These are phyloP conservation scores for Fusarium decemcellulare DNA, from an alignment of 2,329 filamentous ascomycete species.

Conservation along the genomic window DNA sequence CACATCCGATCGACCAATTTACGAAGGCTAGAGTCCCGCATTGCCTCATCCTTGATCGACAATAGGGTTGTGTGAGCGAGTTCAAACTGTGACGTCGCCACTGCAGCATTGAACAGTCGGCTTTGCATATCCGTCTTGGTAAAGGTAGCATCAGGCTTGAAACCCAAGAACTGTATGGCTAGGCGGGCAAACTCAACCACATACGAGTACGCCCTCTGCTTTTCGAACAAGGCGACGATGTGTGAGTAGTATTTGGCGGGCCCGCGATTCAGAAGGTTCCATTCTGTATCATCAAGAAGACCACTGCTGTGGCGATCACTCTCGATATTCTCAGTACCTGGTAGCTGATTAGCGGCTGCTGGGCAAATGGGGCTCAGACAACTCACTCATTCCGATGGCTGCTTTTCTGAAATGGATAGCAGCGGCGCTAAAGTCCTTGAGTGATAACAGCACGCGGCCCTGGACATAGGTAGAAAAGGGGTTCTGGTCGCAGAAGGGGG, in stretches of 20 bases:
- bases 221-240: slow-evolving; percentile 86
- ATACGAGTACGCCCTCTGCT: slow-evolving; percentile 80
- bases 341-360: slow-evolving; percentile 44
- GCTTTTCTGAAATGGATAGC: slow-evolving; percentile 85
- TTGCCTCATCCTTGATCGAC: slow-evolving; percentile 77
- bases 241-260: slow-evolving; percentile 90
- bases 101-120: slow-evolving; percentile 85
- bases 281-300: slow-evolving; percentile 83
- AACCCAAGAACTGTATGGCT: slow-evolving; percentile 74
- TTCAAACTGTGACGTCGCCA: slow-evolving; percentile 85
- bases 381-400: slow-evolving; percentile 85
- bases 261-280: slow-evolving; percentile 78
- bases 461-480: slow-evolving; percentile 85
- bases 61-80: slow-evolving; percentile 85
- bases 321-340: slow-evolving; percentile 63
- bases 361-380: neutral
- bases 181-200: slow-evolving; percentile 87
- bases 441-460: slow-evolving; percentile 81
- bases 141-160: slow-evolving; percentile 51
- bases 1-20: slow-evolving; percentile 80
- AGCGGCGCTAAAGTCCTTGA: slow-evolving; percentile 81
- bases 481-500: slow-evolving; percentile 68
- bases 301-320: slow-evolving; percentile 71
- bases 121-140: slow-evolving; percentile 81
- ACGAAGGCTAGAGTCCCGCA: slow-evolving; percentile 80